Evolutionary conservation across 768 basidiomycete genomes (phyloP).

Genomic region (Aureoboletus auriporus): DNA sequence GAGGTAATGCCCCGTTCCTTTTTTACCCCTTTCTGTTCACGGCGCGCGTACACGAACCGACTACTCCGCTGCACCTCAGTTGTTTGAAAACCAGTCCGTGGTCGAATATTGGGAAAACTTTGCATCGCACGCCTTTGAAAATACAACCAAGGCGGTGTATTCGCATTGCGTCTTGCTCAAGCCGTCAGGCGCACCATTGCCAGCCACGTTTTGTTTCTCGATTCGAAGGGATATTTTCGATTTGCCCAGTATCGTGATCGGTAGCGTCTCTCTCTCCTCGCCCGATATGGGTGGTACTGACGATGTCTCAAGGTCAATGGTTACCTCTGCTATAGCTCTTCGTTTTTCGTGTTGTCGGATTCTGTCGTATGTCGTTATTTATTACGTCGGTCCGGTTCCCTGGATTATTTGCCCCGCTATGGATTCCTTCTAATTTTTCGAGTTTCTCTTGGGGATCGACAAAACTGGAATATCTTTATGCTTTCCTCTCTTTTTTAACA

Average conservation of each 20-base stretch:
- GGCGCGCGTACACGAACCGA: constrained; percentile 8
- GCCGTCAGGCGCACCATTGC: constrained; percentile 77
- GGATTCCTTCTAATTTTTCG: not conserved
- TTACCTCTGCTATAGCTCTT: constrained; percentile 61
- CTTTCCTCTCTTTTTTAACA: not conserved
- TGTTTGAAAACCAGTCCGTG: constrained; percentile 93
- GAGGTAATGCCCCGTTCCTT: constrained; percentile 27
- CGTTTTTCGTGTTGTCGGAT: not conserved
- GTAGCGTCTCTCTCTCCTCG: constrained; percentile 35
- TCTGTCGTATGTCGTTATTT: constrained; percentile 14
- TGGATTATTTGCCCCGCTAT: not conserved
- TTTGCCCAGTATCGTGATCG: constrained; percentile 84
- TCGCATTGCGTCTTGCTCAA: constrained; percentile 89
- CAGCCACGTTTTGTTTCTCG: constrained; percentile 93
- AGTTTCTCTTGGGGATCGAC: not conserved
- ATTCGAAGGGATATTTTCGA: constrained; percentile 92
- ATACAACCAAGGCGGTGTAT: constrained; percentile 92
- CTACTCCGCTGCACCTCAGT: constrained; percentile 35
- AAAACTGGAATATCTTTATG: not conserved
- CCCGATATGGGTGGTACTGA: not conserved
- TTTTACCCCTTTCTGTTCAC: constrained; percentile 17
- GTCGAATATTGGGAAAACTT: constrained; percentile 98
- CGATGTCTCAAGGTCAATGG: constrained; percentile 69
- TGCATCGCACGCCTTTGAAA: constrained; percentile 95
- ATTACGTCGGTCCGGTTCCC: not conserved